Evolutionary conservation across 2,329 filamentous ascomycete genomes (phyloP).

Genomic region (Coleophoma cylindrospora): DNA sequence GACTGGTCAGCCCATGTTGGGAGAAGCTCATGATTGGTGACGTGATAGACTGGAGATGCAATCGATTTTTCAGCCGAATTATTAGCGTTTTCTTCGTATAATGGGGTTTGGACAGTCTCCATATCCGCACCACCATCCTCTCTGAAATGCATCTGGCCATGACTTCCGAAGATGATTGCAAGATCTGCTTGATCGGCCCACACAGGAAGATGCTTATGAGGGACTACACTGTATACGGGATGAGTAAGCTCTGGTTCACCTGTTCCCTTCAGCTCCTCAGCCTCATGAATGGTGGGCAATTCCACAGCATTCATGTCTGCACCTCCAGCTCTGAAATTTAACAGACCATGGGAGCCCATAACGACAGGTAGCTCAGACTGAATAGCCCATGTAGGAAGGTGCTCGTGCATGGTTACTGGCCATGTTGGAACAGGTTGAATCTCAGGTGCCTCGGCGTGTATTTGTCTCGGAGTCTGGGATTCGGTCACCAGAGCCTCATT

Average conservation of each 20-base stretch:
- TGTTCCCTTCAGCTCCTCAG: not conserved
- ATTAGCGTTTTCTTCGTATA: not conserved
- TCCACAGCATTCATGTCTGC: conserved; percentile 1
- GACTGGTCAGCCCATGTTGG: conserved; percentile 4
- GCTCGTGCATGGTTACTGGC: conserved; percentile 1
- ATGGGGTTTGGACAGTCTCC: not conserved
- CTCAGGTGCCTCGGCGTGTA: not conserved
- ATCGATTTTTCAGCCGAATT: not conserved
- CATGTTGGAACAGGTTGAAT: not conserved
- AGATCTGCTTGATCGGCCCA: conserved; percentile 3
- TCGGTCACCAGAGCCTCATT: not conserved
- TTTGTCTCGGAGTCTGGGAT: not conserved
- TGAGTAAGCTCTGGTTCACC: too few relatives aligned
- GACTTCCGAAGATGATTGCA: not conserved
- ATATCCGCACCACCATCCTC: conserved; percentile 3
- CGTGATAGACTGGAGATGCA: not conserved
- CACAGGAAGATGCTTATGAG: not conserved
- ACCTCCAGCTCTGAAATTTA: conserved; percentile 2
- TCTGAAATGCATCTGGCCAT: not conserved
- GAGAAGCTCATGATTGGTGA: not conserved
- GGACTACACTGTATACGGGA: not conserved
- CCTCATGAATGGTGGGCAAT: not conserved
- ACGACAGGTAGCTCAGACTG: conserved; percentile 1
- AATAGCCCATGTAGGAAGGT: conserved; percentile 2
- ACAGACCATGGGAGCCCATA: not conserved